Conservation (phyloP, 768 basidiomycete species). For the Asterophora lycoperdoides region DNA sequence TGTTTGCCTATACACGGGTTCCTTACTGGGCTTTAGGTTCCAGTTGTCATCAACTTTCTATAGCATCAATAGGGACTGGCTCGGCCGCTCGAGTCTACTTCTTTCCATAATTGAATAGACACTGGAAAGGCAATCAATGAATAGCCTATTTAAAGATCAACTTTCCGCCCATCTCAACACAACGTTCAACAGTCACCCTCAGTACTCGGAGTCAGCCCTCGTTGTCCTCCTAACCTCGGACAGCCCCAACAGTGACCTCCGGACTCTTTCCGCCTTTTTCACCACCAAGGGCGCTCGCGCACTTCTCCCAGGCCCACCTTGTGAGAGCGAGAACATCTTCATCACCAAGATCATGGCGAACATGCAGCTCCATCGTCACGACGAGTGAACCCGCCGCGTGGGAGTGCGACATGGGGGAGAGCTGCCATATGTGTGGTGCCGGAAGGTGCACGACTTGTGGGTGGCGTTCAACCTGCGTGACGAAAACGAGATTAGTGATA, state of each 20-base stretch:
- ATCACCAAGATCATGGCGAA: constrained; percentile 61
- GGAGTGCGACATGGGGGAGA: constrained; percentile 45
- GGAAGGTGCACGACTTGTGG: constrained; percentile 80
- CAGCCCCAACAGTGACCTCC: constrained; percentile 73
- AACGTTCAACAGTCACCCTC: too few species aligned
- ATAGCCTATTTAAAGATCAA: too few species aligned
- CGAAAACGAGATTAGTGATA: too few species aligned
- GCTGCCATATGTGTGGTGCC: constrained; percentile 87
- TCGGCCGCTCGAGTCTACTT: too few species aligned
- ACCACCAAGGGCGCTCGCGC: constrained; percentile 47
- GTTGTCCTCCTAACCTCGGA: constrained; percentile 45
- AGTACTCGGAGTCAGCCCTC: too few species aligned
- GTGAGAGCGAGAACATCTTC: constrained; percentile 69
- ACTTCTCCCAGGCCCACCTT: constrained; percentile 70
- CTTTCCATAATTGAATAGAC: too few species aligned
- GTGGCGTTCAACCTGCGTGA: constrained; percentile 72
- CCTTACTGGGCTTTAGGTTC: too few species aligned
- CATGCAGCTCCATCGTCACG: constrained; percentile 78
- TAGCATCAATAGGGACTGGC: too few species aligned
- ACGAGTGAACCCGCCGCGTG: constrained; percentile 40
- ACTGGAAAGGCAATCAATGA: too few species aligned
- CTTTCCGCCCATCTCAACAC: too few species aligned
- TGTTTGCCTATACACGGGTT: too few species aligned
- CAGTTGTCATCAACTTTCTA: too few species aligned
- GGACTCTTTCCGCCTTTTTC: constrained; percentile 44